These are phyloP conservation scores for Exophiala sp. DNA, from an alignment of 2,329 filamentous ascomycete genomes.

Conservation along the genomic window DNA sequence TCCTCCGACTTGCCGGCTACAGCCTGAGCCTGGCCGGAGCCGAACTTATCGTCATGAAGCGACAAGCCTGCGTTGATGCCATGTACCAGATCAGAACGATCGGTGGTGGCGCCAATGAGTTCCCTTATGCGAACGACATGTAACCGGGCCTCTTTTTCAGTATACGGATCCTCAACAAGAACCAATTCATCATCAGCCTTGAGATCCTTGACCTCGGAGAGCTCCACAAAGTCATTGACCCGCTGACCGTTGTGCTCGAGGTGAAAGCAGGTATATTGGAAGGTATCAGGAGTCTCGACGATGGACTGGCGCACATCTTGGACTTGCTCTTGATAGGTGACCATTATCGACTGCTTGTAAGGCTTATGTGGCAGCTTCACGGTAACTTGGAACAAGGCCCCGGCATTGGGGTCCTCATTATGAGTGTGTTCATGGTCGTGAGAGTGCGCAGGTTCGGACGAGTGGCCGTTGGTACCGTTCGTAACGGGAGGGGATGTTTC, in stretches of 20 bases:
- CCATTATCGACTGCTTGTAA: conserved; percentile 77
- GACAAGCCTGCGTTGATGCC: conserved; percentile 80
- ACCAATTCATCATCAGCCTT: conserved; percentile 69
- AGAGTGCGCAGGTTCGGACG: conserved; percentile 18
- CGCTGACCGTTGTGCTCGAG: conserved; percentile 82
- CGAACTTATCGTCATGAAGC: conserved; percentile 70
- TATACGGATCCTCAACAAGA: conserved; percentile 91
- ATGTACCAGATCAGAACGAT: conserved; percentile 79
- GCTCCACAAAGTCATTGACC: conserved; percentile 90
- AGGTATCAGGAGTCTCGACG: conserved; percentile 84
- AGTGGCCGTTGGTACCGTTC: conserved; percentile 24
- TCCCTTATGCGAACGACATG: conserved; percentile 88
- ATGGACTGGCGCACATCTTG: conserved; percentile 96
- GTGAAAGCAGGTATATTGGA: conserved; percentile 98
- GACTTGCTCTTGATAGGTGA: conserved; percentile 88
- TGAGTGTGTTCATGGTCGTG: conserved; percentile 26
- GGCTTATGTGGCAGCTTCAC: conserved; percentile 76
- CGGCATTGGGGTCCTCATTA: conserved; percentile 24
- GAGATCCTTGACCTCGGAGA: conserved; percentile 81
- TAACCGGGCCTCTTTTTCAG: conserved; percentile 94
- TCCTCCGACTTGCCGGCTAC: conserved; percentile 33
- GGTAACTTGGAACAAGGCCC: conserved; percentile 62
- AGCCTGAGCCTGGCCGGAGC: conserved; percentile 37
- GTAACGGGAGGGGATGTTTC: conserved; percentile 8
- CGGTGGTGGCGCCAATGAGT: conserved; percentile 82